Evolutionary conservation across 441 rosid genomes (phyloP).

Genomic region (Populus hybrid): DNA sequence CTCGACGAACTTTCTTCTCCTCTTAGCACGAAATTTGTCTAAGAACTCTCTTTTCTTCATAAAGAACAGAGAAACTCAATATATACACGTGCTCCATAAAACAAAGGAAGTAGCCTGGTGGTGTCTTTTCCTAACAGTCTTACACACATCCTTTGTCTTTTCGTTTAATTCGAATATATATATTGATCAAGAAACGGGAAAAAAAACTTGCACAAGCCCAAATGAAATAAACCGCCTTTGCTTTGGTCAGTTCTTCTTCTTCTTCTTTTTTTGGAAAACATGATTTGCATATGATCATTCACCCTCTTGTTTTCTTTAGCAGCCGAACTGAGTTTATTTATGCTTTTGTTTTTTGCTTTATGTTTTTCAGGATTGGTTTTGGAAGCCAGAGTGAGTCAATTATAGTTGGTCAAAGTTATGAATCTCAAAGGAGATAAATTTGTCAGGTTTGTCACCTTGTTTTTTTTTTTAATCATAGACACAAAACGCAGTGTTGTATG

Average conservation of each 20-base stretch:
- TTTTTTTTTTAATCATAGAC: background rate
- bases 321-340: background rate
- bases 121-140: background rate
- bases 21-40: slow-evolving; percentile 7
- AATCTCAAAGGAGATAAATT: slow-evolving; percentile 27
- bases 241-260: background rate
- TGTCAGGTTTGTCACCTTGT: slow-evolving; percentile 33
- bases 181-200: background rate
- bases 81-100: background rate
- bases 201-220: background rate
- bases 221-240: background rate
- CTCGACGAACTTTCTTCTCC: slow-evolving; percentile 19
- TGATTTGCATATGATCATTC: background rate
- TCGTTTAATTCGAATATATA: background rate
- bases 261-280: background rate
- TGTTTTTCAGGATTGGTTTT: background rate
- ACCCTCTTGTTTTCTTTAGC: background rate
- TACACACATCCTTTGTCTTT: background rate
- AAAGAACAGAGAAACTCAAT: background rate
- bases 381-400: background rate
- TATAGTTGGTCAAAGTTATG: slow-evolving; percentile 16
- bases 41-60: no score
- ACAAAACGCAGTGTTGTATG: no score
- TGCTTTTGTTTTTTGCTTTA: no score
- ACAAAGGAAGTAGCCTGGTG: background rate